These are phyloP conservation scores for Brettanomyces custersianus DNA, from an alignment of 805 yeast genomes.

Conservation along the genomic window DNA sequence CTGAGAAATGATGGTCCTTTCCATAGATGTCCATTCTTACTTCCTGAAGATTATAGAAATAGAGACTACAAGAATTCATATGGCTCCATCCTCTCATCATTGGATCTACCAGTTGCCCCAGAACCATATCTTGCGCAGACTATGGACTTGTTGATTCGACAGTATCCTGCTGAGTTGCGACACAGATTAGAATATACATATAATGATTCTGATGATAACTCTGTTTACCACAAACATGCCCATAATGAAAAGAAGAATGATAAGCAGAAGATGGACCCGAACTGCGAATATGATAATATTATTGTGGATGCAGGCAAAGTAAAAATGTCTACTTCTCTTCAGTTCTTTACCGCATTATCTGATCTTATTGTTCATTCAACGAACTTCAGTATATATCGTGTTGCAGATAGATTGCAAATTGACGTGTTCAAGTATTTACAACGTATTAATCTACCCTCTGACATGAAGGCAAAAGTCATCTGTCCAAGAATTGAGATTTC, in stretches of 20 bases:
- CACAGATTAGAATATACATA: constrained; percentile 7
- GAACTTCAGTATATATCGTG: constrained; percentile 32
- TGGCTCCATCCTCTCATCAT: constrained; percentile 49
- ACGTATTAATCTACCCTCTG: constrained; percentile 3
- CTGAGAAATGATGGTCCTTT: constrained; percentile 72
- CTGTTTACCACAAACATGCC: neutral
- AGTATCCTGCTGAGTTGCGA: constrained; percentile 19
- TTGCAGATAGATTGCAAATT: constrained; percentile 59
- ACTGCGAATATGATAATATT: constrained; percentile 44
- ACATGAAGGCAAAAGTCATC: constrained; percentile 29
- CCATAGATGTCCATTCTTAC: constrained; percentile 67
- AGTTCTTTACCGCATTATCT: constrained; percentile 9
- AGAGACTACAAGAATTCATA: constrained; percentile 36
- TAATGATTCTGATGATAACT: constrained; percentile 4
- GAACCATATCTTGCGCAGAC: constrained; percentile 48
- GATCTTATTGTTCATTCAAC: constrained; percentile 30
- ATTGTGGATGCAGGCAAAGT: constrained; percentile 46
- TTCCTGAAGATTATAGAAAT: constrained; percentile 42
- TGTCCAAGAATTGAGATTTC: constrained; percentile 33
- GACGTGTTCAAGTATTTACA: constrained; percentile 40
- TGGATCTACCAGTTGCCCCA: constrained; percentile 55
- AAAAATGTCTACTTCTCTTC: constrained; percentile 38
- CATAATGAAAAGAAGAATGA: constrained; percentile 3
- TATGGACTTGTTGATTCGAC: constrained; percentile 31
- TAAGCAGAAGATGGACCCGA: constrained; percentile 22